phyloP scores from a whole-genome alignment of 768 basidiomycete species.

The Amanita exitialis region DNA sequence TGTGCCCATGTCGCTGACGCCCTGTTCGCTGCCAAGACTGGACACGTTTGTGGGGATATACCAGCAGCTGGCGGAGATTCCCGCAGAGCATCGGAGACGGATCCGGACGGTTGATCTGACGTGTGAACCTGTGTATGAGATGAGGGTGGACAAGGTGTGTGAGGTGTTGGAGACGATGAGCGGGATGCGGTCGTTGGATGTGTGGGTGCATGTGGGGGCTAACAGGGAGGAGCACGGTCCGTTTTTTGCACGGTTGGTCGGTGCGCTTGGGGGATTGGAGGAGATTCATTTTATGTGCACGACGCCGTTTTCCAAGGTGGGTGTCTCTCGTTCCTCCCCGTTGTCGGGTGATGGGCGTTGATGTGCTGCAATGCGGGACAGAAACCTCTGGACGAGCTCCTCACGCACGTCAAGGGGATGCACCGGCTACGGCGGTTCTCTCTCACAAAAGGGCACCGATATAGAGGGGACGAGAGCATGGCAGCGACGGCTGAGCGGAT shows the following conservation, averaged over 20 bases:
- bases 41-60: slow-evolving; percentile 37
- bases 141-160: slow-evolving; percentile 21
- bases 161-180: slow-evolving; percentile 24
- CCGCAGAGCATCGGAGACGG: slow-evolving; percentile 16
- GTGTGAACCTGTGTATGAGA: slow-evolving; percentile 36
- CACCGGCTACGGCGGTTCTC: slow-evolving; percentile 33
- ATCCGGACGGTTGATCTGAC: slow-evolving; percentile 37
- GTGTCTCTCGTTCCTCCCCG: slow-evolving; percentile 10
- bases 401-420: slow-evolving; percentile 25
- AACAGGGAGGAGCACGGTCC: slow-evolving; percentile 4
- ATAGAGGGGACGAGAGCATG: slow-evolving; percentile 33
- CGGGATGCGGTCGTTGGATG: slow-evolving; percentile 29
- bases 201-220: slow-evolving; percentile 32
- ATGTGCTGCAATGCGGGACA: slow-evolving; percentile 9
- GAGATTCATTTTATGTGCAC: slow-evolving; percentile 46
- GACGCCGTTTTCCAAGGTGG: slow-evolving; percentile 29
- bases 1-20: slow-evolving; percentile 22
- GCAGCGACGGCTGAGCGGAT: slow-evolving; percentile 28
- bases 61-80: slow-evolving; percentile 33
- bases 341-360: neutral
- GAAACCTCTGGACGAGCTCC: slow-evolving; percentile 33
- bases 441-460: slow-evolving; percentile 38
- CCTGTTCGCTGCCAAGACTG: slow-evolving; percentile 20
- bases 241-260: slow-evolving; percentile 26
- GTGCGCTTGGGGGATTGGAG: slow-evolving; percentile 23